A percentile compares a stretch with the other conserved stretches of the same genome.
phyloP scores from a whole-genome alignment of 495 filamentous ascomycete genomes.

The Penicillium longicatenatum region DNA sequence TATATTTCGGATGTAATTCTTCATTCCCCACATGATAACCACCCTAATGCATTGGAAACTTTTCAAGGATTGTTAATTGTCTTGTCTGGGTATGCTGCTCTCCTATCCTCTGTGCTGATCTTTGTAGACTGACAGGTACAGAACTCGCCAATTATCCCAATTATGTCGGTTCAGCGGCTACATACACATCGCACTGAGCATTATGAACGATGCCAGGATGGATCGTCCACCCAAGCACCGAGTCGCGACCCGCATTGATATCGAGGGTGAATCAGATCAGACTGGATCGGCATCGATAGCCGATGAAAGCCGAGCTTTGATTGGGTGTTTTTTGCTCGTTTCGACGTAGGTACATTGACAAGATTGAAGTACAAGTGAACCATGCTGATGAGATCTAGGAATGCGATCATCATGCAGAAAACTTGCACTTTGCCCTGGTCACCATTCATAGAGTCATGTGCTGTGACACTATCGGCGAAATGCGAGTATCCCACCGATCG shows the following conservation, averaged over 20 bases:
- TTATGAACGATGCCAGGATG: slow-evolving; percentile 12
- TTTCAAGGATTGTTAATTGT: slow-evolving; percentile 16
- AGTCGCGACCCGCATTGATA: slow-evolving; percentile 7
- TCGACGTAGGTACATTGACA: slow-evolving; percentile 12
- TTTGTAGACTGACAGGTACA: slow-evolving; percentile 7
- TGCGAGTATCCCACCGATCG: slow-evolving; percentile 19
- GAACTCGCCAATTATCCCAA: slow-evolving; percentile 17
- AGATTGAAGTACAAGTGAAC: neutral
- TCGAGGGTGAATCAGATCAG: slow-evolving; percentile 1
- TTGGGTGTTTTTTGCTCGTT: slow-evolving; percentile 18
- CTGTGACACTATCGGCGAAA: slow-evolving; percentile 13
- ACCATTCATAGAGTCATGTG: slow-evolving; percentile 21
- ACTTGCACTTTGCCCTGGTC: slow-evolving; percentile 19
- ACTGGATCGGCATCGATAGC: slow-evolving; percentile 2
- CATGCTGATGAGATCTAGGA: slow-evolving; percentile 2
- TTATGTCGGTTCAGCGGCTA: slow-evolving; percentile 14
- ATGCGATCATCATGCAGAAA: slow-evolving; percentile 11
- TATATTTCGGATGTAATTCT: slow-evolving; percentile 11
- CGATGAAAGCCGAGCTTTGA: slow-evolving; percentile 16
- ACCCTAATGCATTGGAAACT: slow-evolving; percentile 8
- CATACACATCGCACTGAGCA: slow-evolving; percentile 14
- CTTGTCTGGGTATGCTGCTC: slow-evolving; percentile 18
- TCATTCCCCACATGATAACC: slow-evolving; percentile 5
- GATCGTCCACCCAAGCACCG: slow-evolving; percentile 14
- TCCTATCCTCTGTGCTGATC: neutral